These are phyloP conservation scores for Pisolithus marmoratus DNA, from an alignment of 768 basidiomycete genomes.

Conservation along the genomic window DNA sequence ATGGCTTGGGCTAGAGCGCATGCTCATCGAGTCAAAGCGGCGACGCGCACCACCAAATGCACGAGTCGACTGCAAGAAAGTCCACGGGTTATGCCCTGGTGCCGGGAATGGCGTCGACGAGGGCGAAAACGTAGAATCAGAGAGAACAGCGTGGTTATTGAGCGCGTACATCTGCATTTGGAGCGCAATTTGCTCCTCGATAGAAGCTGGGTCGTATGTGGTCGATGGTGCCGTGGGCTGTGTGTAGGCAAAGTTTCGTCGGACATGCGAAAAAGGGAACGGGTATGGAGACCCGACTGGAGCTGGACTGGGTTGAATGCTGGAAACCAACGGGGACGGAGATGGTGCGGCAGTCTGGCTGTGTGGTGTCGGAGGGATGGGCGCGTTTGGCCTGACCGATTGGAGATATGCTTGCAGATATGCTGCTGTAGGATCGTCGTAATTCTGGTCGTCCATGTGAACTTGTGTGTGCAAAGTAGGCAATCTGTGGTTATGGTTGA, in stretches of 20 bases:
- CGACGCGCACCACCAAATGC: conserved; percentile 31
- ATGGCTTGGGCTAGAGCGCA: conserved; percentile 39
- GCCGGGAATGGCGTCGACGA: conserved; percentile 68
- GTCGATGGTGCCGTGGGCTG: conserved; percentile 38
- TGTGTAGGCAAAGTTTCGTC: conserved; percentile 42
- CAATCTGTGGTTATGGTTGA: conserved; percentile 26
- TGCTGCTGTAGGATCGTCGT: conserved; percentile 54
- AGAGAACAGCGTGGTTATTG: conserved; percentile 55
- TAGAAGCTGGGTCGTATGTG: conserved; percentile 38
- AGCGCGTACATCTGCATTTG: conserved; percentile 79
- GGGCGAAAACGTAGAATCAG: conserved; percentile 74
- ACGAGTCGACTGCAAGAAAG: conserved; percentile 55
- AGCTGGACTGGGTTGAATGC: conserved; percentile 48
- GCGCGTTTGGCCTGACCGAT: conserved; percentile 63
- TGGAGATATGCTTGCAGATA: conserved; percentile 57
- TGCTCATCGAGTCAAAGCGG: conserved; percentile 48
- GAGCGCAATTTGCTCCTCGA: conserved; percentile 65
- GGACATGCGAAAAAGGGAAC: conserved; percentile 70
- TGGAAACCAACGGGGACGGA: conserved; percentile 59
- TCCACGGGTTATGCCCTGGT: conserved; percentile 64
- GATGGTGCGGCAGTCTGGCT: conserved; percentile 70
- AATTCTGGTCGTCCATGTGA: conserved; percentile 54
- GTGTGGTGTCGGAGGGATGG: conserved; percentile 75
- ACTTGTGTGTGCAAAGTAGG: conserved; percentile 35
- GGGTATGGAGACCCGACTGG: conserved; percentile 75